Conservation (phyloP, 805 yeast species). For the Starmerella bombicola region DNA sequence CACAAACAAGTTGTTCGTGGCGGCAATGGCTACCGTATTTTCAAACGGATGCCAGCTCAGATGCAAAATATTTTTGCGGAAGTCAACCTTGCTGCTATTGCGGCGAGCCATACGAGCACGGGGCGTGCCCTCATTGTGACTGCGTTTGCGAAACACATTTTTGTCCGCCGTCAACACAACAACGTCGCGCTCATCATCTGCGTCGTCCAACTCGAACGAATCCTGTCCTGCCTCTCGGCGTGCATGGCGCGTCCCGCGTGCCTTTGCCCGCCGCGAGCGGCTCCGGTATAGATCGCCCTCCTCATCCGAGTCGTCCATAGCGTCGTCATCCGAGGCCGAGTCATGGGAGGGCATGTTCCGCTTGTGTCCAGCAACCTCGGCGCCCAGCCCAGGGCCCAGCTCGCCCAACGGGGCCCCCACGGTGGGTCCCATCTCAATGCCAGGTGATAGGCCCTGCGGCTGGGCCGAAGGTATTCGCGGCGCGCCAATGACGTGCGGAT, state of each 20-base stretch:
- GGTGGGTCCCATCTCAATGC: constrained; percentile 19
- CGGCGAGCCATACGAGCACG: constrained; percentile 41
- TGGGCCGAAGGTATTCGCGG: not conserved
- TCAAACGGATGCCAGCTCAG: constrained; percentile 98
- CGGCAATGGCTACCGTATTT: constrained; percentile 94
- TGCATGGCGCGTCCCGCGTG: constrained; percentile 7
- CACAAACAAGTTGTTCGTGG: constrained; percentile 67
- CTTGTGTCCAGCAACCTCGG: not conserved
- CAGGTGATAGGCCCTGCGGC: constrained; percentile 14
- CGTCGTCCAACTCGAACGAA: constrained; percentile 12
- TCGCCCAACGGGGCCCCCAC: not conserved
- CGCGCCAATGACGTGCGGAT: constrained; percentile 53
- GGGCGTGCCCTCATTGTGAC: constrained; percentile 14
- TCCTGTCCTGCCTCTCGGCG: constrained; percentile 1
- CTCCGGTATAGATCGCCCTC: not conserved
- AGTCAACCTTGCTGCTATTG: constrained; percentile 69
- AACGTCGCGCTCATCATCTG: constrained; percentile 37
- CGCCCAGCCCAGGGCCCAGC: not conserved
- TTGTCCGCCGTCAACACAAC: constrained; percentile 94
- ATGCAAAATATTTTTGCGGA: constrained; percentile 86
- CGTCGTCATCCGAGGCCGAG: constrained; percentile 1
- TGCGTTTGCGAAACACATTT: constrained; percentile 78
- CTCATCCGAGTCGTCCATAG: constrained; percentile 3
- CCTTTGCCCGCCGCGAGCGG: constrained; percentile 1
- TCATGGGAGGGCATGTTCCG: not conserved